Evolutionary conservation across 108 stramenopile genomes (phyloP), one percentile per base, ranked within the genome.

Genomic region (Pseudonitzschia multistriata): DNA sequence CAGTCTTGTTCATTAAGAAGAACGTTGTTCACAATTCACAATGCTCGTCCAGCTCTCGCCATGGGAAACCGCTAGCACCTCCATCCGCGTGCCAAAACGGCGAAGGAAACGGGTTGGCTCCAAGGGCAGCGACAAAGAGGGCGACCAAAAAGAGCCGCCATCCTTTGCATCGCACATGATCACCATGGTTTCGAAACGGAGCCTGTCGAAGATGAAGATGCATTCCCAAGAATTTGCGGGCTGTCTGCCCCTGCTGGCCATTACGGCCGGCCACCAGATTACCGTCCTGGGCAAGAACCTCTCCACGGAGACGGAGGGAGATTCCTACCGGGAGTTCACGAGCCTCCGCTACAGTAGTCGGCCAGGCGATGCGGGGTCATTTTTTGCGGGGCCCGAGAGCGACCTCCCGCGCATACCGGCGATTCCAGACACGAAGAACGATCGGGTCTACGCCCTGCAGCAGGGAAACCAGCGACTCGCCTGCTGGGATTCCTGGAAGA

Each of bases 401-500:
- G 52, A 54, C n/a, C 40, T 69, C 17, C 67, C 74, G 1, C 48
- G 42, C 0, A 69, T 81, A 42, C 71, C 80, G 31, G 71, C 74
- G 31, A 65, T 76, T 63, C 36, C 76, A 21, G 80, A 81, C 52
- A 57, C 74, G 14, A 72, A 70, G 28, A 75, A 72, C 59, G 74
- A 81, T 42, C 62, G 70, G 8, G 71, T 81, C 11, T 76, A 69
- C 42, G 80, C 80, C 7, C 47, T 81, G 25, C 80, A 81, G 35
- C 55, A 76, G 47, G 74, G 72, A 28, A 81, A 81, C 49, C 35
- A 17, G 24, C 22, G 62, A 25, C 48, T 81, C 5, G 63, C 66
- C 28, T 60, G 47, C 30, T 81, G 80, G 80, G 27, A 71, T 47
- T 31, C 74, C 4, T 36, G 36, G 36, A 55, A 66, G 24, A 39